Evolutionary conservation across 2,329 filamentous ascomycete species (phyloP), one percentile per base, ranked within the genome.

Genomic region (Verticillium tricorpus): DNA sequence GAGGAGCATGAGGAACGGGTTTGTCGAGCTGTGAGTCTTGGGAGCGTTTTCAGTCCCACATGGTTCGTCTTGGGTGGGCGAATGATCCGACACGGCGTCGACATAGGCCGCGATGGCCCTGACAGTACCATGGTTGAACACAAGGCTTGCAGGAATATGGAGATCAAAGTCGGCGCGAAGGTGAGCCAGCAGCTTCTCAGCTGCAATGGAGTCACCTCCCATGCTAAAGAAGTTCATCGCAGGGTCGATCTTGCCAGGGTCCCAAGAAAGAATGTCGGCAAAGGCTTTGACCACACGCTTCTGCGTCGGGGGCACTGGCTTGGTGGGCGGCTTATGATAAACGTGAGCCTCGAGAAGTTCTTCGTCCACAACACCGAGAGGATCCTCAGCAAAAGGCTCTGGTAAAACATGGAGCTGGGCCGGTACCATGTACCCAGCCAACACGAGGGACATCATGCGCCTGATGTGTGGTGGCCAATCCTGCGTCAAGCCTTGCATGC

Each of bases 171-270:
- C 75, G 32, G 74, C 74, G n/a, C 83, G 78, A 3, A 86, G 73
- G 2, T 74, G 70, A 1, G 83, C 83, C 6, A 84, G 71, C 0
- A 86, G 74, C 37, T 76, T 76, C 2, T 83, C 83, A 37, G 83
- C 83, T 19, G 75, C 76, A 56, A 86, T 74, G 40, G 81, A 84
- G 65, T 85, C 82, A 17, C 84, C 82, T 6, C 82, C 82, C n/a
- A 83, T 73, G 14, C 75, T 74, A 65, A 84, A 84, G 67, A 85
- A 84, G 67, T 84, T 80, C 0, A 78, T 78, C 2, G 75, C 69
- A 0, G 68, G 63, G 1, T 72, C 67, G n/a, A 84, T 71, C 2
- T 81, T 77, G 2, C 69, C 69, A 0, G 71, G 66, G 1, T 73
- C 69, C 11, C 78, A 73, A 2, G 73, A 71, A 11, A 85, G 73